phyloP scores from a whole-genome alignment of 2,329 filamentous ascomycete species.

The Aspergillus brasiliensis region DNA sequence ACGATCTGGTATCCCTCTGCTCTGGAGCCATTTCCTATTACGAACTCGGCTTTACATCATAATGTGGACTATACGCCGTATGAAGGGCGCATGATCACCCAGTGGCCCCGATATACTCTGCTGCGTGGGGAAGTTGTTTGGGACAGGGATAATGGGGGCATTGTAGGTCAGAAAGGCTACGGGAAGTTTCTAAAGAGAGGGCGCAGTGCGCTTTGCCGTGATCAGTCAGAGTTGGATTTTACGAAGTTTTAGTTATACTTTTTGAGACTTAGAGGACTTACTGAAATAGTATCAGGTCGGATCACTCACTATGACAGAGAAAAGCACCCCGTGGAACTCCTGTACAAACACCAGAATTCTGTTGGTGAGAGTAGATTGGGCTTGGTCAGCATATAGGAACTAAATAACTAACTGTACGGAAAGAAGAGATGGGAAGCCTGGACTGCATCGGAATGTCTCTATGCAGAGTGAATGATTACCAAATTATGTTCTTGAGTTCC shows the following conservation, averaged over 20 bases:
- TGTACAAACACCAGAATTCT: too few species aligned
- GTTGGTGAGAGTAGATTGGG: too few species aligned
- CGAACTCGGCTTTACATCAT: conserved; percentile 40
- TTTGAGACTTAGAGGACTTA: not conserved
- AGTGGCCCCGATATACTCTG: conserved; percentile 40
- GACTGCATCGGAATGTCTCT: too few species aligned
- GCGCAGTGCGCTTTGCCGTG: conserved; percentile 27
- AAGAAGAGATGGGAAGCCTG: too few species aligned
- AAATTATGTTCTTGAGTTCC: too few species aligned
- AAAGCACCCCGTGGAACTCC: too few species aligned
- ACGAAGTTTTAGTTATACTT: not conserved
- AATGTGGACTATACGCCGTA: conserved; percentile 42
- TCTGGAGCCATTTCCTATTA: conserved; percentile 29
- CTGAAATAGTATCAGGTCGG: too few species aligned
- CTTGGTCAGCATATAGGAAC: too few species aligned
- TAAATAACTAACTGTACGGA: too few species aligned
- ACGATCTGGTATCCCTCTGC: conserved; percentile 46
- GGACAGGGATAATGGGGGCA: conserved; percentile 30
- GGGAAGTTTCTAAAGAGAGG: conserved; percentile 41
- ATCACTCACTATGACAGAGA: too few species aligned
- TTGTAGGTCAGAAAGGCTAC: conserved; percentile 34
- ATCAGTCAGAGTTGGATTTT: conserved; percentile 7
- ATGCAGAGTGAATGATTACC: too few species aligned
- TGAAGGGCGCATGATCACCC: conserved; percentile 32
- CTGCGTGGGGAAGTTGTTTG: conserved; percentile 37